These are phyloP conservation scores for Kalanchoe fedtschenkoi DNA, from an alignment of 164 flowering plant species.

Conservation along the genomic window DNA sequence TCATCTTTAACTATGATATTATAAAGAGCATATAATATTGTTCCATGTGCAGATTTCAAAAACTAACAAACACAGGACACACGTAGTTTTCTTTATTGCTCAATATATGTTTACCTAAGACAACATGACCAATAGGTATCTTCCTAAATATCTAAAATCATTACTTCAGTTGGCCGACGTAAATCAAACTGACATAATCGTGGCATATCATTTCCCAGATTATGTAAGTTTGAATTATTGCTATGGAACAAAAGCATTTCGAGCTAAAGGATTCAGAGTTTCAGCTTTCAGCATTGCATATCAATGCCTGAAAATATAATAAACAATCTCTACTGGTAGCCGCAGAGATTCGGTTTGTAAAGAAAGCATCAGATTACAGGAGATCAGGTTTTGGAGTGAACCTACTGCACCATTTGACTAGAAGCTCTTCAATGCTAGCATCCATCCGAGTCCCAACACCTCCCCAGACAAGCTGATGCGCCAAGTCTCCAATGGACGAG, in stretches of 20 bases:
- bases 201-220: no score
- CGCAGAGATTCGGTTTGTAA: background rate
- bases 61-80: background rate
- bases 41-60: background rate
- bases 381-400: conserved; percentile 29
- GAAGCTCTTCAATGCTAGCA: conserved; percentile 54
- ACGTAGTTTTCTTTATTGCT: no score
- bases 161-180: no score
- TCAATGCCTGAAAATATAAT: no score
- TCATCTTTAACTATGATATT: background rate
- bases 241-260: no score
- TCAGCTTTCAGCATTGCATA: no score
- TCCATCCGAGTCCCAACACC: conserved; percentile 83
- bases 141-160: no score
- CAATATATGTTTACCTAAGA: no score
- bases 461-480: conserved; percentile 79
- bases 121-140: no score
- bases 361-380: background rate
- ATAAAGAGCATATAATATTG: background rate
- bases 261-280: no score
- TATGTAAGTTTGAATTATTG: no score
- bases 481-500: conserved; percentile 43
- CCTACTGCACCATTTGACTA: conserved; percentile 59
- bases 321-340: background rate
- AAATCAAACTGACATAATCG: background rate